Evolutionary conservation across 352 stramenopile species (phyloP).

Genomic region (Saprolegnia parasitica): DNA sequence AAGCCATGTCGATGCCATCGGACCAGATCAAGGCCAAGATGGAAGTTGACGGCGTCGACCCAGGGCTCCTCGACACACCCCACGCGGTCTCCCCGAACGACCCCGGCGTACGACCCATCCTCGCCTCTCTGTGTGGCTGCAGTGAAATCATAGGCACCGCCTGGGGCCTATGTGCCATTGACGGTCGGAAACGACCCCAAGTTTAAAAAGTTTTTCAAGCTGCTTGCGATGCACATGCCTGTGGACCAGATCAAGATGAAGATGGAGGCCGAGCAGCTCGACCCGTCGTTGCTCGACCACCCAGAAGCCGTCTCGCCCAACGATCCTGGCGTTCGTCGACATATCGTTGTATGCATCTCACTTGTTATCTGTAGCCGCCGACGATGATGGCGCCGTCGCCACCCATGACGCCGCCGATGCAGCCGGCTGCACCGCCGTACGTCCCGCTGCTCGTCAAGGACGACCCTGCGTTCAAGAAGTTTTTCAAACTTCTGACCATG

Average conservation of each 20-base stretch:
- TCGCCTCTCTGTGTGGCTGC: no score
- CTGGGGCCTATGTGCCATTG: constrained; percentile 61
- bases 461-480: constrained; percentile 67
- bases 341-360: background rate
- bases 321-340: constrained; percentile 61
- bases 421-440: constrained; percentile 39
- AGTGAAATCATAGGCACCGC: constrained; percentile 60
- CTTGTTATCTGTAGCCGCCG: constrained; percentile 3
- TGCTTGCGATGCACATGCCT: constrained; percentile 79
- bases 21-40: constrained; percentile 83
- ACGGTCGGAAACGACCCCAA: constrained; percentile 69
- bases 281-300: constrained; percentile 58
- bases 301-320: constrained; percentile 66
- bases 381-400: background rate
- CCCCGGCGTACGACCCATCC: constrained; percentile 50
- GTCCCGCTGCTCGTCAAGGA: constrained; percentile 68
- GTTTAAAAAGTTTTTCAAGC: constrained; percentile 84
- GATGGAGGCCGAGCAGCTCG: constrained; percentile 76
- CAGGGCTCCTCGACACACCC: constrained; percentile 58
- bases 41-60: constrained; percentile 58
- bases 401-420: background rate
- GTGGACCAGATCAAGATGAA: constrained; percentile 81
- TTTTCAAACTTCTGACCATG: constrained; percentile 79
- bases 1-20: constrained; percentile 66
- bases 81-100: constrained; percentile 74